Percentiles rank a stretch among this genome's conserved stretches.
These are phyloP conservation scores for Chenopodium quinoa DNA, from an alignment of 148 eudicot species.

Conservation along the genomic window DNA sequence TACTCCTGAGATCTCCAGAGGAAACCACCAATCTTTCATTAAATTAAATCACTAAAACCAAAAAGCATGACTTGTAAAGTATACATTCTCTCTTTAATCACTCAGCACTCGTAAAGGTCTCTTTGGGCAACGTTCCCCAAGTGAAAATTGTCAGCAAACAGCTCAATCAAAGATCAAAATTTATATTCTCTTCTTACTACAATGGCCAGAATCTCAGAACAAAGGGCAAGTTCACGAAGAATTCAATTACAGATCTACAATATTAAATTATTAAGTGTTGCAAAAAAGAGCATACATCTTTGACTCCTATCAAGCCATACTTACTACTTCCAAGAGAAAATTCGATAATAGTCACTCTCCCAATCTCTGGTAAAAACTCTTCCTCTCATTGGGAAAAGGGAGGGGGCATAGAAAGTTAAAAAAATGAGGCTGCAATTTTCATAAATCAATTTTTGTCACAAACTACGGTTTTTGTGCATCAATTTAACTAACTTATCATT, in stretches of 20 bases:
- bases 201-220: not conserved
- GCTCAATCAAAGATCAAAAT: not conserved
- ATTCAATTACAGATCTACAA: not conserved
- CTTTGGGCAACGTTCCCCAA: not conserved
- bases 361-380: not conserved
- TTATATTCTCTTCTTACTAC: not conserved
- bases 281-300: not conserved
- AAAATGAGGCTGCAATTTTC: not conserved
- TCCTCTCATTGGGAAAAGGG: not conserved
- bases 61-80: not conserved
- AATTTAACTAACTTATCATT: not conserved
- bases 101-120: not conserved
- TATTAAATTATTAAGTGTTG: not conserved
- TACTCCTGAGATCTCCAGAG: no score
- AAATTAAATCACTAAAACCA: no score
- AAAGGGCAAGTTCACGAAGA: not conserved
- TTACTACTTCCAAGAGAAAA: not conserved
- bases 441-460: not conserved
- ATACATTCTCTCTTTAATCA: no score
- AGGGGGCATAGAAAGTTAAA: not conserved
- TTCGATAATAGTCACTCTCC: not conserved
- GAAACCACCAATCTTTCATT: no score
- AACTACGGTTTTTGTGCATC: not conserved
- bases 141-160: not conserved
- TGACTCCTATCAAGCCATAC: not conserved